Conservation (phyloP, 2,329 filamentous ascomycete species). For the Helicocarpus griseus region DNA sequence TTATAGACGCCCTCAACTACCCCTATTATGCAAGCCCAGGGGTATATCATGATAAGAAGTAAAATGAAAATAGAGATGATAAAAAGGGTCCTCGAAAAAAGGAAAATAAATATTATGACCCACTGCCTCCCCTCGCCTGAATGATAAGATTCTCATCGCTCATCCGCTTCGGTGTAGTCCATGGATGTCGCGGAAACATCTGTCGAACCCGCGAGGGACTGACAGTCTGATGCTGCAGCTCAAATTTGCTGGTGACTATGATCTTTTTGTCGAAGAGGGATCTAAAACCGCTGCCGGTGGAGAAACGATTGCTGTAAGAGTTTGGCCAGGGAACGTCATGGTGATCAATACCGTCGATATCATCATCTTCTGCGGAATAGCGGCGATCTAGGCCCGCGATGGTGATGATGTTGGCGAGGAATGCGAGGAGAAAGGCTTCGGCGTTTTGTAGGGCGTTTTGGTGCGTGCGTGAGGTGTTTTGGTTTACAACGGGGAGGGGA, state of each 20-base stretch:
- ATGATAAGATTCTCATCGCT: neutral
- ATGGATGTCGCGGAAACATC: slow-evolving; percentile 2
- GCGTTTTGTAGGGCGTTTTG: slow-evolving; percentile 31
- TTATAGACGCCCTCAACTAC: neutral
- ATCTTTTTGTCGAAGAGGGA: neutral
- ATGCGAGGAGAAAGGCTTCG: slow-evolving; percentile 24
- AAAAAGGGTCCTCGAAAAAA: neutral
- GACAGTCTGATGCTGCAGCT: neutral
- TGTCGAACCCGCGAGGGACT: neutral
- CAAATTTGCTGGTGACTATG: slow-evolving; percentile 2
- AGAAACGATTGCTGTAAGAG: neutral
- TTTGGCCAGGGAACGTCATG: neutral
- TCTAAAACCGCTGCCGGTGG: neutral
- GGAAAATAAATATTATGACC: neutral
- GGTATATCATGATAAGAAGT: no score
- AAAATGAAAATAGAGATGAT: neutral
- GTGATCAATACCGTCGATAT: slow-evolving; percentile 9
- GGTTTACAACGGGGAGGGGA: slow-evolving; percentile 29
- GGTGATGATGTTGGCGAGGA: slow-evolving; percentile 32
- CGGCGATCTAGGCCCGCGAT: slow-evolving; percentile 17
- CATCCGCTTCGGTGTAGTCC: neutral
- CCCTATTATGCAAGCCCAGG: neutral
- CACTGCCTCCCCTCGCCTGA: neutral
- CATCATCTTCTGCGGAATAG: slow-evolving; percentile 6
- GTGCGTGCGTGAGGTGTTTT: slow-evolving; percentile 26